These are phyloP conservation scores for Dendrocalamus latiflorus DNA, from an alignment of 202 grass and related monocot species.

Conservation along the genomic window DNA sequence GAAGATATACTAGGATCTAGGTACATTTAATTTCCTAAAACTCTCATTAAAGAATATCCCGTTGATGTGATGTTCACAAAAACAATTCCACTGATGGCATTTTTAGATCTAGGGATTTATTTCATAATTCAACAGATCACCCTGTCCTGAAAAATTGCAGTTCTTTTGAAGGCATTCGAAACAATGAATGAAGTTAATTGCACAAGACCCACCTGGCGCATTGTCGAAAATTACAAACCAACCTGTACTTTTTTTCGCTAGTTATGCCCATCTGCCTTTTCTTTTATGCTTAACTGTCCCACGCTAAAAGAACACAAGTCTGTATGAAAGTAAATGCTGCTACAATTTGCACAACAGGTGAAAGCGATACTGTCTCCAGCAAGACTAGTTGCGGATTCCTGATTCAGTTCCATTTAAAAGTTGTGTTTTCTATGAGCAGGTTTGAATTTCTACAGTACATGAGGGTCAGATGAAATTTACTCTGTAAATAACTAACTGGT, in stretches of 20 bases:
- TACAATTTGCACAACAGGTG: not conserved
- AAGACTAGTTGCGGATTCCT: not conserved
- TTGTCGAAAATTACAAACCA: not conserved
- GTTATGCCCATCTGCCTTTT: not conserved
- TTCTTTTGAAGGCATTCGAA: not conserved
- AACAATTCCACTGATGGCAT: not conserved
- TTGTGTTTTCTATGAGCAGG: not conserved
- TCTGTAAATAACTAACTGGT: not conserved
- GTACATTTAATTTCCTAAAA: not conserved
- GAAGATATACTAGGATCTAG: not conserved
- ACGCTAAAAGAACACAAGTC: not conserved
- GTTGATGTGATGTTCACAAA: not conserved
- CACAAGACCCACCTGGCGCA: not conserved
- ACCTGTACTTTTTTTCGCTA: not conserved
- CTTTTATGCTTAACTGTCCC: not conserved
- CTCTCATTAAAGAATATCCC: not conserved
- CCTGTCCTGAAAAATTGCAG: not conserved
- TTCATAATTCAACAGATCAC: not conserved
- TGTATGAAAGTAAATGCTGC: not conserved
- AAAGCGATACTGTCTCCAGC: not conserved
- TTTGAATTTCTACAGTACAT: not conserved
- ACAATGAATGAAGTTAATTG: not conserved
- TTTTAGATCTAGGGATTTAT: not conserved
- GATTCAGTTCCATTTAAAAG: not conserved
- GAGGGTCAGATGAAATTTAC: not conserved